A percentile compares a stretch with the other conserved stretches of the same genome.
Conservation (phyloP, 441 rosid species). For the Erodium moschatum region DNA sequence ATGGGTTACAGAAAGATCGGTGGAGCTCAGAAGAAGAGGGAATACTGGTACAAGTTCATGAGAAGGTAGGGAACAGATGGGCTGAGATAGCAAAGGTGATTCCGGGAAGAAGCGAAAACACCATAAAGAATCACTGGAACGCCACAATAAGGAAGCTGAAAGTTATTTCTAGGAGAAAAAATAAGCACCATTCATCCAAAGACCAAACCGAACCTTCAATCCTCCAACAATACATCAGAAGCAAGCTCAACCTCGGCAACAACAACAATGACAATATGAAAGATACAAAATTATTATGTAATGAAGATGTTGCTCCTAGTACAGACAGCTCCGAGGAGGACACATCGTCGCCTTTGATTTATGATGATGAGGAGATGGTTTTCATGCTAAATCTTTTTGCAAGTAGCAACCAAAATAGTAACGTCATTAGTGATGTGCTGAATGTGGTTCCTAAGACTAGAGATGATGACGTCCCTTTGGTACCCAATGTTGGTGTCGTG, state of each 20-base stretch:
- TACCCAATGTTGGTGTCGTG: no score
- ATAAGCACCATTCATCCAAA: constrained; percentile 29
- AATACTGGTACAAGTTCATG: constrained; percentile 54
- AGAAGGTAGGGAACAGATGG: constrained; percentile 33
- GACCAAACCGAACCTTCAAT: constrained; percentile 42
- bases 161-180: constrained; percentile 41
- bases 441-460: no score
- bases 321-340: constrained; percentile 26
- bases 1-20: constrained; percentile 55
- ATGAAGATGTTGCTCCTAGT: no score
- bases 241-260: constrained; percentile 25
- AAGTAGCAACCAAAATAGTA: constrained; percentile 10
- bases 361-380: constrained; percentile 49
- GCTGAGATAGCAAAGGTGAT: not conserved
- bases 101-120: constrained; percentile 52
- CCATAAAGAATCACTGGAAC: constrained; percentile 89
- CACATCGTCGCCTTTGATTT: constrained; percentile 27
- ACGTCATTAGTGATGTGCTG: no score
- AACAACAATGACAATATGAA: constrained; percentile 11
- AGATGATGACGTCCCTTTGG: no score
- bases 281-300: no score
- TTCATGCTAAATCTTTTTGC: constrained; percentile 54
- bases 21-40: constrained; percentile 87
- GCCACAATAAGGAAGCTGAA: constrained; percentile 74
- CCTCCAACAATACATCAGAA: constrained; percentile 69